Evolutionary conservation across 495 filamentous ascomycete genomes (phyloP), one percentile per base, ranked within the genome.

Genomic region (Aspergillus incahuasiensis): DNA sequence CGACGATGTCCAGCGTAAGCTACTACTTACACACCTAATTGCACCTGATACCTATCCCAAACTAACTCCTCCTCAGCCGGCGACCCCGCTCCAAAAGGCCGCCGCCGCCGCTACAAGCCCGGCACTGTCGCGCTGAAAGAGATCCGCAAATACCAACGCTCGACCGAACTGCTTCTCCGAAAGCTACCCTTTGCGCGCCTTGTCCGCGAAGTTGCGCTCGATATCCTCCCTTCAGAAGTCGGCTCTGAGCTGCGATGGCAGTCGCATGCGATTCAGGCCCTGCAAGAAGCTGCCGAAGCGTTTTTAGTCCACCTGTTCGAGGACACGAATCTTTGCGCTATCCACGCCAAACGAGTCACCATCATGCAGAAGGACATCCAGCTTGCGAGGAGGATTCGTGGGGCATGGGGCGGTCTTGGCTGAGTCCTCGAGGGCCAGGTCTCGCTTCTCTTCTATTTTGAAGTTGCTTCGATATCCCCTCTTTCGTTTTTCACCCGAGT

Each of bases 331-430:
- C 80, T 97, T 24, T 94, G 92, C 72, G 92, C 92, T 16, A 88
- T 97, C 25, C 92, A 97, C 68, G 92, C 92, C 40, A 97, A 96
- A 75, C 79, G 92, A 25, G 92, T 97, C 6, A 97, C 92, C 1
- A 95, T 97, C 60, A 96, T 96, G 91, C 91, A 96, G 67, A 95
- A 94, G 70, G 91, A 96, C 70, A 92, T 96, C 42, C 91, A 95
- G 67, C 78, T 96, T 46, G 91, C 91, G 34, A 78, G 91, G 60
- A 76, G 91, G 62, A 95, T 95, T 76, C 80, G 91, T 24, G 84
- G 84, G 0, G 81, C 77, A 22, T 87, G 84, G 84, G 83, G 79
- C 22, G 84, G 84, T 4, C 61, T 85, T 43, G 84, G 84, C 13
- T 84, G 66, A 69, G 48, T 18, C n/a, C 18, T 60, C 54, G 35